phyloP scores from a whole-genome alignment of 768 basidiomycete species.

The Sarcodon sp. region DNA sequence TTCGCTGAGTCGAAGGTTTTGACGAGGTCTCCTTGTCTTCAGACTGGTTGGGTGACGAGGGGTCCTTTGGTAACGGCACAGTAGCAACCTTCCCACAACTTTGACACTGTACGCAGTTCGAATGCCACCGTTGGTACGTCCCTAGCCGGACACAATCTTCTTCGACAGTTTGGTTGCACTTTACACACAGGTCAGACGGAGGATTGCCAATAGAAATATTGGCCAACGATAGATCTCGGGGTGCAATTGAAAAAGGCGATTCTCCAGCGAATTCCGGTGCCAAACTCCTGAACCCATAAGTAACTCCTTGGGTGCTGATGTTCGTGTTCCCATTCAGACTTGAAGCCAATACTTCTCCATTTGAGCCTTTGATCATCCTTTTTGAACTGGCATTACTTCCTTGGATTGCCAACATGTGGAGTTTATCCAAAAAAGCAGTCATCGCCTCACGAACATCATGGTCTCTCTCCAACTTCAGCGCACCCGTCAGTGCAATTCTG shows the following conservation, averaged over 20 bases:
- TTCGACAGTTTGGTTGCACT: conserved; percentile 84
- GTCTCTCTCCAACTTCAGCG: conserved; percentile 91
- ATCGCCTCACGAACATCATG: conserved; percentile 74
- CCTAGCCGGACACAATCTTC: conserved; percentile 94
- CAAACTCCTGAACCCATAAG: conserved; percentile 86
- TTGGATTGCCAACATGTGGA: conserved; percentile 83
- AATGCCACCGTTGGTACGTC: conserved; percentile 97
- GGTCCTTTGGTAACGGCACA: conserved; percentile 44
- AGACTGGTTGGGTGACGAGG: conserved; percentile 31
- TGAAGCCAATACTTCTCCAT: conserved; percentile 39
- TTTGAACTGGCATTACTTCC: conserved; percentile 70
- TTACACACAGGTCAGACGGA: conserved; percentile 85
- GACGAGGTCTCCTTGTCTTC: conserved; percentile 32
- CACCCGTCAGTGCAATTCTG: conserved; percentile 91
- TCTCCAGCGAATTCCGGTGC: conserved; percentile 88
- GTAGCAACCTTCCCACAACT: conserved; percentile 71
- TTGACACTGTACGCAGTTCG: conserved; percentile 79
- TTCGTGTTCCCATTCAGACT: conserved; percentile 32
- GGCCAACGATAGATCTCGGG: conserved; percentile 32
- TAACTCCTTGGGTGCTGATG: conserved; percentile 73
- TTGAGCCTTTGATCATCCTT: conserved; percentile 63
- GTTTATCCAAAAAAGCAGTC: conserved; percentile 81
- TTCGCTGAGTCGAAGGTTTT: conserved; percentile 51
- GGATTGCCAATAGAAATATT: conserved; percentile 51
- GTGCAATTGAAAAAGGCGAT: conserved; percentile 51